Conservation (phyloP, 768 basidiomycete species). For the Nidularia pulvinata region DNA sequence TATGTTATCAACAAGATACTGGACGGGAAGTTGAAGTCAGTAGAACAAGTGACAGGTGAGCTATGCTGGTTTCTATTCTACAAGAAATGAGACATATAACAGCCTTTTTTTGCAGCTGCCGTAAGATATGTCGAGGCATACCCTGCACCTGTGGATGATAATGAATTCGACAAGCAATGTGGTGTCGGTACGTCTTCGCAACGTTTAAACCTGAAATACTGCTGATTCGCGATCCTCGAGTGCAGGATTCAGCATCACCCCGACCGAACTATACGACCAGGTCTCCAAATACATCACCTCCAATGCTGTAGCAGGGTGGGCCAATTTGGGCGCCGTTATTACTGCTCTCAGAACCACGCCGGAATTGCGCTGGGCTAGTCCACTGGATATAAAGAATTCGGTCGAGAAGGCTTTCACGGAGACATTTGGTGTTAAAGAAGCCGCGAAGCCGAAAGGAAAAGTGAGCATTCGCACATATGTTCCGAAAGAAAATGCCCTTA, state of each 20-base stretch:
- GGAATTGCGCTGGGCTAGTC: slow-evolving; percentile 78
- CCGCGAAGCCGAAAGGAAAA: slow-evolving; percentile 66
- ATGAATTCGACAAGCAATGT: slow-evolving; percentile 74
- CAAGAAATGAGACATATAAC: background rate
- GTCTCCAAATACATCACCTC: slow-evolving; percentile 59
- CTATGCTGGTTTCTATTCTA: slow-evolving; percentile 15
- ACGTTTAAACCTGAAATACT: background rate
- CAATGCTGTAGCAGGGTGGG: slow-evolving; percentile 69
- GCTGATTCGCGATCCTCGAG: background rate
- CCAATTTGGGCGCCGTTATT: slow-evolving; percentile 66
- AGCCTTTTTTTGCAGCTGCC: slow-evolving; percentile 49
- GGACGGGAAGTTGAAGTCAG: slow-evolving; percentile 71
- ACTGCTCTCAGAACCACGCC: slow-evolving; percentile 61
- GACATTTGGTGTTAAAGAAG: slow-evolving; percentile 73
- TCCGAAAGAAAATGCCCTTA: background rate
- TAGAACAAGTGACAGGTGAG: slow-evolving; percentile 86
- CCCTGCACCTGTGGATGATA: slow-evolving; percentile 59
- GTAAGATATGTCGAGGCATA: slow-evolving; percentile 71
- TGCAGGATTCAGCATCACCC: slow-evolving; percentile 77
- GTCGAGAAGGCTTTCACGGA: slow-evolving; percentile 70
- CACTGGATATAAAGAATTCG: slow-evolving; percentile 82
- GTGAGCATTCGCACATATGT: slow-evolving; percentile 24
- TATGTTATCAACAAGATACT: slow-evolving; percentile 71
- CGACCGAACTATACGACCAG: slow-evolving; percentile 56
- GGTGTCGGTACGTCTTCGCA: slow-evolving; percentile 74